These are phyloP conservation scores for Boletus albobrunnescens DNA, from an alignment of 1,284 basidiomycete species.

Conservation along the genomic window DNA sequence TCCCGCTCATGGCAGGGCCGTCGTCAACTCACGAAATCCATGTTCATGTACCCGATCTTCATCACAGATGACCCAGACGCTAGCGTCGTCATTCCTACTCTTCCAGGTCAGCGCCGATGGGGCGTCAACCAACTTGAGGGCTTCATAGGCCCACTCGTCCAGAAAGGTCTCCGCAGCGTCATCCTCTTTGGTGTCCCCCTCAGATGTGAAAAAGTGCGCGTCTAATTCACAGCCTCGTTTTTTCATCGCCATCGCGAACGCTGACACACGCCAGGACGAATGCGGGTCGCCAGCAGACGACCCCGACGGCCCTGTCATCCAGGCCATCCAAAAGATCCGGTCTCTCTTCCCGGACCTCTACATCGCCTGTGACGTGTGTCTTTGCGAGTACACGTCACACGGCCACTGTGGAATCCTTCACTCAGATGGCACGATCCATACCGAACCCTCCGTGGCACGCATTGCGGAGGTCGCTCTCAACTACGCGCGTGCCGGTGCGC, in stretches of 20 bases:
- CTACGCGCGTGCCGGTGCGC: constrained; percentile 92
- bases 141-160: constrained; percentile 84
- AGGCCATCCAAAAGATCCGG: constrained; percentile 78
- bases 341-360: constrained; percentile 78
- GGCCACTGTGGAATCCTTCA: constrained; percentile 92
- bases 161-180: constrained; percentile 88
- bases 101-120: constrained; percentile 91
- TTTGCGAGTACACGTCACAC: constrained; percentile 99
- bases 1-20: constrained; percentile 81
- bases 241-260: background rate
- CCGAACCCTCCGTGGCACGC: constrained; percentile 72
- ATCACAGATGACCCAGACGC: constrained; percentile 90
- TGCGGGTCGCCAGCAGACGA: constrained; percentile 89
- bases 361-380: constrained; percentile 93
- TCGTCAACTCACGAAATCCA: constrained; percentile 75
- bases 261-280: constrained; percentile 56
- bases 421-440: constrained; percentile 71
- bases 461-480: constrained; percentile 90
- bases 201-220: constrained; percentile 72
- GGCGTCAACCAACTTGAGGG: constrained; percentile 88
- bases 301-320: constrained; percentile 86
- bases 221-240: background rate
- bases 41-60: constrained; percentile 98
- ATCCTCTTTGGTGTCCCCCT: constrained; percentile 97
- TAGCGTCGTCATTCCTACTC: constrained; percentile 66